Evolutionary conservation across 352 stramenopile genomes (phyloP).

Genomic region (Phytophthora pseudosyringae): DNA sequence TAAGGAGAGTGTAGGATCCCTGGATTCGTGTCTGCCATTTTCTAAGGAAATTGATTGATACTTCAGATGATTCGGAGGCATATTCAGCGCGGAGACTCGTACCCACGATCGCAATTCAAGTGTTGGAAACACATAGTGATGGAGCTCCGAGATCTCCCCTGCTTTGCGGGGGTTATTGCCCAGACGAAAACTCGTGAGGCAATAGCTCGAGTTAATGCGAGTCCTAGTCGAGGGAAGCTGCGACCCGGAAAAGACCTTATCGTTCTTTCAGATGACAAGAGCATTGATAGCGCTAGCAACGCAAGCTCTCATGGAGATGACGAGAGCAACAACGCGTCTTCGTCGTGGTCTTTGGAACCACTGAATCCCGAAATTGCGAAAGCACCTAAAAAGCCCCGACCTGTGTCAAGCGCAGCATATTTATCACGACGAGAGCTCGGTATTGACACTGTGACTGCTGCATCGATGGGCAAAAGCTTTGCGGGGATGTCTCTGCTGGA

Average conservation of each 20-base stretch:
- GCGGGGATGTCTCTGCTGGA: slow-evolving; percentile 78
- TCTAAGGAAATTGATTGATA: not conserved
- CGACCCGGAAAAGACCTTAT: slow-evolving; percentile 81
- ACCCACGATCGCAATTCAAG: slow-evolving; percentile 65
- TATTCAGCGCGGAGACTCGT: slow-evolving; percentile 76
- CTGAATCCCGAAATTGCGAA: slow-evolving; percentile 28
- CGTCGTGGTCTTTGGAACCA: slow-evolving; percentile 30
- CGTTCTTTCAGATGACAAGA: slow-evolving; percentile 60
- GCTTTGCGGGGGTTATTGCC: slow-evolving; percentile 33
- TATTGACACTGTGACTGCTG: slow-evolving; percentile 11
- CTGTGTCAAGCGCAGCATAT: slow-evolving; percentile 29
- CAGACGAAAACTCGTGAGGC: slow-evolving; percentile 17
- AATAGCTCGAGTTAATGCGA: slow-evolving; percentile 31
- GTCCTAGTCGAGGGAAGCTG: slow-evolving; percentile 76
- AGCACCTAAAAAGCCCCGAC: slow-evolving; percentile 23
- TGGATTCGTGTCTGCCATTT: not conserved
- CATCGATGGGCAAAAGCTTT: slow-evolving; percentile 51
- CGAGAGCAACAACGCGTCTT: slow-evolving; percentile 35
- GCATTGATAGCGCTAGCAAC: slow-evolving; percentile 20
- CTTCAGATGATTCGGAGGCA: slow-evolving; percentile 69
- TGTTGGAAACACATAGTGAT: slow-evolving; percentile 86
- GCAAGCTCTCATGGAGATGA: slow-evolving; percentile 26
- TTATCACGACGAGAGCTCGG: slow-evolving; percentile 20
- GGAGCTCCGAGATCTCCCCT: slow-evolving; percentile 73
- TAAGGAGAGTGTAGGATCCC: slow-evolving; percentile 18